Base-by-base conservation (phyloP, 2,329 filamentous ascomycete species). In the Hypoxylon sp. region DNA sequence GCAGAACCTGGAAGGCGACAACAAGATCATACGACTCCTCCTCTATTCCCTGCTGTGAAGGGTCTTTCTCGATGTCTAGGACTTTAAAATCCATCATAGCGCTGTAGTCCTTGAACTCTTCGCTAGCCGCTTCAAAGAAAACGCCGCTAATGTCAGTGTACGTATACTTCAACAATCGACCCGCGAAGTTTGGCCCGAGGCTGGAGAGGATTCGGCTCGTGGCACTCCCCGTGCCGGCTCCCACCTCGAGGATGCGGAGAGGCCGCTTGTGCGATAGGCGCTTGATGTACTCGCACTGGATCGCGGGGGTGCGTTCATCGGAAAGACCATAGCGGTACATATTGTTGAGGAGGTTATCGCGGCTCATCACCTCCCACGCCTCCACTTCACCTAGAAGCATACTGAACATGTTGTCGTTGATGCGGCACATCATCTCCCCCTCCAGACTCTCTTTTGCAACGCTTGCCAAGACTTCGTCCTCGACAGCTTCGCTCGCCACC, bases 61-160 rank as follows among this genome's bases (percentile, higher is more conserved):
- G 74, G 31, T 74, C 70, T 49, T 68, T 70, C 53, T 76, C 73
- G 8, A 75, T 73, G 55, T 80, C 75, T 20, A 79, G 58, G n/a
- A 74, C 73, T 64, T 75, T 74, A 46, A 78, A 76, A 42, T 74
- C 72, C 68, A 81, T 78, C 48, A 74, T 66, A 49, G 70, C 70
- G 27, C 73, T 71, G 48, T 73, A 75, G 2, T 74, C 65, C 59
- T 76, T 71, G 55, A 81, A 79, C 30, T 72, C 72, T 35, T 77
- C 73, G 25, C 74, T 73, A 2, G 79, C 79, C 48, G 72, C 78
- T 17, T 74, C 73, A 61, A 77, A 81, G 76, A 82, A 83, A 25
- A 76, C 79, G 25, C 78, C 72, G 1, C 79, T 80, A 44, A 84
- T 80, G 67, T 85, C 83, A 0, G 84, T 85, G 72, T 79, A 86